Evolutionary conservation across 768 basidiomycete genomes (phyloP).

Genomic region (Suillus spraguei): DNA sequence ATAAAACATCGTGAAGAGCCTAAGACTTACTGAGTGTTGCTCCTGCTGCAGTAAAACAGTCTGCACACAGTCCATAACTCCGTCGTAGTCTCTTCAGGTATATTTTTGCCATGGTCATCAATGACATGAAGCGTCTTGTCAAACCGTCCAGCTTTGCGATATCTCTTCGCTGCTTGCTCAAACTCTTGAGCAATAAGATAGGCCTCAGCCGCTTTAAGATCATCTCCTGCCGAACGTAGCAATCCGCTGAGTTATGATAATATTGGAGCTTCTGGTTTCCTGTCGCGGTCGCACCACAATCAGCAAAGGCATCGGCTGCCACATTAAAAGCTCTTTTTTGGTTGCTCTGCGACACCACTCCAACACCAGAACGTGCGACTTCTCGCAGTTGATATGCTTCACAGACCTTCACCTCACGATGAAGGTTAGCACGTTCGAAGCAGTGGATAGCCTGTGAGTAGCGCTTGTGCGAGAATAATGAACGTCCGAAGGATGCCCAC

Average conservation of each 20-base stretch:
- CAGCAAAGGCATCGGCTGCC: constrained; percentile 53
- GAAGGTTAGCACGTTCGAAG: constrained; percentile 48
- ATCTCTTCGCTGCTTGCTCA: constrained; percentile 46
- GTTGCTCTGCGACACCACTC: constrained; percentile 25
- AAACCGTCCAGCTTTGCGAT: constrained; percentile 50
- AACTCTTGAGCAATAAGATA: constrained; percentile 48
- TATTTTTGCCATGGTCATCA: constrained; percentile 30
- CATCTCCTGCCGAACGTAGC: constrained; percentile 45
- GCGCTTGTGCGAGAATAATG: constrained; percentile 42
- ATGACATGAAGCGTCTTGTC: constrained; percentile 56
- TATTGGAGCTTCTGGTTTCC: constrained; percentile 37
- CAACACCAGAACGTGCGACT: constrained; percentile 41
- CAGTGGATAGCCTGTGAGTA: constrained; percentile 55
- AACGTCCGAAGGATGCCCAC: constrained; percentile 45
- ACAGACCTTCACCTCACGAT: constrained; percentile 47
- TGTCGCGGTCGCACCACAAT: constrained; percentile 38
- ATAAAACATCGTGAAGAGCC: background rate
- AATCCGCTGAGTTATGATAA: constrained; percentile 47
- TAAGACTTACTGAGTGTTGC: constrained; percentile 30
- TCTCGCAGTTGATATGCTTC: constrained; percentile 58
- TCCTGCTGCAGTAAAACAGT: constrained; percentile 44
- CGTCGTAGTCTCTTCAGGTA: constrained; percentile 33
- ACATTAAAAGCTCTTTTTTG: constrained; percentile 40
- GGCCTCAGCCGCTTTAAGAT: constrained; percentile 45
- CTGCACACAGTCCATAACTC: constrained; percentile 49